Conservation (phyloP, 768 basidiomycete genomes). For the Boletus huronensis region DNA sequence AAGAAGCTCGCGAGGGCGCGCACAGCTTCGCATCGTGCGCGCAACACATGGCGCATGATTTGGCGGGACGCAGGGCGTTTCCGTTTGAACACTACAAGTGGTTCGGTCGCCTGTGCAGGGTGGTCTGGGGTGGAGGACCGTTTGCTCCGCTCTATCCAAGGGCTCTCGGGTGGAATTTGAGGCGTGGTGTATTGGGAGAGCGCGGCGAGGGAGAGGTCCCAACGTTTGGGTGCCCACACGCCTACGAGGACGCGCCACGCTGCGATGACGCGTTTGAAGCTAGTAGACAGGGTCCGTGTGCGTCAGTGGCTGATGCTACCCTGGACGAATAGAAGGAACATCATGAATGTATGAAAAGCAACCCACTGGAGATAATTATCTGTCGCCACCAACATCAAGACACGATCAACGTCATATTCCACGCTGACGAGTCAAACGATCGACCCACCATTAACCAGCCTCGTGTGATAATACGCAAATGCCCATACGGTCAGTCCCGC, state of each 20-base stretch:
- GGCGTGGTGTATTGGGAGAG: slow-evolving; percentile 73
- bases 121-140: slow-evolving; percentile 28
- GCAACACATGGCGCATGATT: slow-evolving; percentile 85
- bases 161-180: slow-evolving; percentile 59
- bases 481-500: slow-evolving; percentile 68
- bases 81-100: slow-evolving; percentile 31
- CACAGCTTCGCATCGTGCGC: slow-evolving; percentile 80
- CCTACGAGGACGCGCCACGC: slow-evolving; percentile 98
- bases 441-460: slow-evolving; percentile 75
- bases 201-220: slow-evolving; percentile 76
- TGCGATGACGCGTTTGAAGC: slow-evolving; percentile 81
- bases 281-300: slow-evolving; percentile 30
- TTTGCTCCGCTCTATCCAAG: slow-evolving; percentile 61
- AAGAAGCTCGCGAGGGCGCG: slow-evolving; percentile 73
- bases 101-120: slow-evolving; percentile 34
- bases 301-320: slow-evolving; percentile 19
- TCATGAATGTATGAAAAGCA: slow-evolving; percentile 1
- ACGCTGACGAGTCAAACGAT: slow-evolving; percentile 22
- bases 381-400: slow-evolving; percentile 24
- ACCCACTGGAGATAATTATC: slow-evolving; percentile 78
- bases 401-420: slow-evolving; percentile 19
- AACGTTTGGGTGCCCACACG: slow-evolving; percentile 82
- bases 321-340: slow-evolving; percentile 2
- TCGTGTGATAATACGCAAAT: slow-evolving; percentile 82
- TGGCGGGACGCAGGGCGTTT: slow-evolving; percentile 70